These are phyloP conservation scores for Ophiostoma perfectum DNA, from an alignment of 2,329 filamentous ascomycete genomes.

Conservation along the genomic window DNA sequence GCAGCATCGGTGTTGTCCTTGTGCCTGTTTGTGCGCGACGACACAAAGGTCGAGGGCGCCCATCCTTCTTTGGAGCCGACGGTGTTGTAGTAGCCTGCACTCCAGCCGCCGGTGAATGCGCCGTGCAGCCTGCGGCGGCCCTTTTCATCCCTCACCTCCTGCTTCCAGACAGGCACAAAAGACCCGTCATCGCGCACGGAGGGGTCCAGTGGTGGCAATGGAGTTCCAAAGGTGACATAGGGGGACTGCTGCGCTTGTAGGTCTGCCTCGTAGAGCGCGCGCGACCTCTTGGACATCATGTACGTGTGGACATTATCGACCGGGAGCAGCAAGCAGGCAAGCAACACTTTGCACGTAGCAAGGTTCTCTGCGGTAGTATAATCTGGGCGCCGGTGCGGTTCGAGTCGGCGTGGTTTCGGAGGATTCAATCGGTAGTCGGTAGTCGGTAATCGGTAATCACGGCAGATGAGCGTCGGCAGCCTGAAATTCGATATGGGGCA, in stretches of 20 bases:
- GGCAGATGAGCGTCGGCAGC: background rate
- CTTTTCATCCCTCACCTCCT: constrained; percentile 89
- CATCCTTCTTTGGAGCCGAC: constrained; percentile 98
- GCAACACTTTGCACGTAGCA: too few species aligned
- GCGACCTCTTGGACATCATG: constrained; percentile 74
- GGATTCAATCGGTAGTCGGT: background rate
- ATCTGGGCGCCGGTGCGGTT: background rate
- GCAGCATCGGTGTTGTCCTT: constrained; percentile 54
- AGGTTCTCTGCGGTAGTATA: too few species aligned
- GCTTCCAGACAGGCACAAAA: constrained; percentile 95
- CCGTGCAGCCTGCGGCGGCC: constrained; percentile 89
- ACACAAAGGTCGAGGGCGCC: constrained; percentile 87
- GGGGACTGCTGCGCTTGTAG: constrained; percentile 61
- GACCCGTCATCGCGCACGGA: constrained; percentile 81
- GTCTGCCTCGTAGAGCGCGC: constrained; percentile 72
- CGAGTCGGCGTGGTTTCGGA: background rate
- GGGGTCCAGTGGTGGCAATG: constrained; percentile 71
- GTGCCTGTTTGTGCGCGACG: constrained; percentile 72
- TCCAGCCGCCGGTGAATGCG: constrained; percentile 94
- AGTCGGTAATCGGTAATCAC: background rate
- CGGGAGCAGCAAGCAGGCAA: too few species aligned
- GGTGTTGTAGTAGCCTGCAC: constrained; percentile 97
- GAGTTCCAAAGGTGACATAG: constrained; percentile 76
- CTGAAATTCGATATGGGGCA: background rate
- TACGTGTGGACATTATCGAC: constrained; percentile 3